Evolutionary conservation across 2,329 filamentous ascomycete species (phyloP), one percentile per base, ranked within the genome.

Genomic region (Apiospora aurea): DNA sequence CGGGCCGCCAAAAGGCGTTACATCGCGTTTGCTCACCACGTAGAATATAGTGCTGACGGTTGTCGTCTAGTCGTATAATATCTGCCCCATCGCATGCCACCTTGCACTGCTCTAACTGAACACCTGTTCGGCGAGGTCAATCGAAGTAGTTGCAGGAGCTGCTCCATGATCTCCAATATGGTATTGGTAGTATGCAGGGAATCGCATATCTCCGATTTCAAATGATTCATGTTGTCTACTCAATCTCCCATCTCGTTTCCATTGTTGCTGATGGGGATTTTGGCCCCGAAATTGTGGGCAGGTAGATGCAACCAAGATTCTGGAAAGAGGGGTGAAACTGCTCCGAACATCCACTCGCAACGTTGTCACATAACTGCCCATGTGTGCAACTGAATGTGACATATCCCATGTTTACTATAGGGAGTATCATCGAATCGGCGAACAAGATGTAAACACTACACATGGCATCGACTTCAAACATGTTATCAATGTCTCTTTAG

Each of bases 41-140:
- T n/a, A n/a, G n/a, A 41, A 34, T 64, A 64, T 64, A 64, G 57
- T 41, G 57, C 57, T 64, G 57, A 64, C 34, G 57, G 34, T 11
- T 18, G 21, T 41, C 34, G 57, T 64, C 24, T 64, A 41, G 21
- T 41, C 34, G 57, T 64, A 41, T 64, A 41, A 11, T 38, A 61
- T 11, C 53, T 38, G 53, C 53, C 29, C 29, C 53, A 61, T 61
- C 29, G 53, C 53, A 61, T 61, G 53, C 29, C n/a, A 38, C 53
- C 53, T n/a, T 21, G 8, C 14, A 10, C n/a, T 41, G 29, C 18
- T 14, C 3, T 24, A 18, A n/a, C 34, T n/a, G 34, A 41, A 41
- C 57, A 18, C 51, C 8, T 57, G 51, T 7, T 29, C 26, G 26
- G 26, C 51, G 51, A 57, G 26, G 51, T 29, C 26, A 57, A 64